Percentiles rank a stretch among this genome's conserved stretches.
These are phyloP conservation scores for Botrytis tulipae DNA, from an alignment of 2,329 filamentous ascomycete genomes.

Conservation along the genomic window DNA sequence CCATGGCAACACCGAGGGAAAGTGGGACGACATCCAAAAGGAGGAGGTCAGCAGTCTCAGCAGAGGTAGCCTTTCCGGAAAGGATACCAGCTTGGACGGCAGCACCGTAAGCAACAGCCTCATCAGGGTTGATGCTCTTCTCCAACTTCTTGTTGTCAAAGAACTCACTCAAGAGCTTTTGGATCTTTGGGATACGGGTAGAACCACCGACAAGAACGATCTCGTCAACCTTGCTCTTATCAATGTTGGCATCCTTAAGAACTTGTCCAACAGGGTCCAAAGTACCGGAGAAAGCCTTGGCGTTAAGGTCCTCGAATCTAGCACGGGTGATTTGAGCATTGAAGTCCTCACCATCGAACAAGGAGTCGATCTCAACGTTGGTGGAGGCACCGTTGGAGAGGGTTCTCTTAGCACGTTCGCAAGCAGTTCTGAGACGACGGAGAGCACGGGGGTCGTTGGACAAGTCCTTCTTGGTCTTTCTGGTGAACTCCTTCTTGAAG, in stretches of 20 bases:
- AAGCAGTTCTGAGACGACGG: conserved; percentile 92
- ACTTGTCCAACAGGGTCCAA: conserved; percentile 95
- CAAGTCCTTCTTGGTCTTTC: conserved; percentile 79
- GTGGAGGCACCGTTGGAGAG: conserved; percentile 96
- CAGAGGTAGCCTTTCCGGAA: conserved; percentile 94
- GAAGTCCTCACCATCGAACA: conserved; percentile 98
- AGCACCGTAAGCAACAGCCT: conserved; percentile 98
- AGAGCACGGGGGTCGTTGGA: conserved; percentile 85
- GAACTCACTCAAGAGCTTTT: conserved; percentile 98
- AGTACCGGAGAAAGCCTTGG: conserved; percentile 90
- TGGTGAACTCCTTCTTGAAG: conserved; percentile 92
- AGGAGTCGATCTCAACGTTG: conserved; percentile 96
- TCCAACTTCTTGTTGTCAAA: conserved; percentile 99
- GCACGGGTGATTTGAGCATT: conserved; percentile 96
- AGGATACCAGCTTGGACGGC: conserved; percentile 98
- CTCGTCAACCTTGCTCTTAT: conserved; percentile 93
- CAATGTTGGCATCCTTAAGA: conserved; percentile 83
- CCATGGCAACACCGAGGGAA: conserved; percentile 98
- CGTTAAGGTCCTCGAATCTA: conserved; percentile 97
- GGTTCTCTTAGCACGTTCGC: conserved; percentile 99
- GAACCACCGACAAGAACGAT: conserved; percentile 98
- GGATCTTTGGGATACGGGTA: conserved; percentile 97
- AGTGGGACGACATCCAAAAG: conserved; percentile 95
- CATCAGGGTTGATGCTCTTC: conserved; percentile 99
- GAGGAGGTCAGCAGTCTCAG: conserved; percentile 90